Evolutionary conservation across 345 rosid species (phyloP), one percentile per base, ranked within the genome.

Genomic region (Gossypium stocksii): DNA sequence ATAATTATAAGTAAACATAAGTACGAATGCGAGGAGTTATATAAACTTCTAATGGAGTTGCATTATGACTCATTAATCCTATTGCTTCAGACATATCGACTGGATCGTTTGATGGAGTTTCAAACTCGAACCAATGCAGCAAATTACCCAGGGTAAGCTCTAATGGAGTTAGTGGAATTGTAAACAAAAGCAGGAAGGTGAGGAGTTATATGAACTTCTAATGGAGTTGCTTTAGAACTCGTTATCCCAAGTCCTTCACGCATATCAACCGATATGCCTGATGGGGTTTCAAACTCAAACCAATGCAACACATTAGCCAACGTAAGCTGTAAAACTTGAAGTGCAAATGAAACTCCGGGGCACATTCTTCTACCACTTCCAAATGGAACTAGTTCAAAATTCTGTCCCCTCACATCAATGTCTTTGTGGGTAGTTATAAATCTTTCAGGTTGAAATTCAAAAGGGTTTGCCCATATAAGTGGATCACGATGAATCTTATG

Each of bases 321-420:
- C 14, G 82, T 49, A 3, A 82, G 41, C 19, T 54, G 63, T 79
- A 74, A 14, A 2, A 71, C 68, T n/a, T 78, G 84, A 43, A 82
- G 67, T 0, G 82, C 83, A 15, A 77, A 60, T 0, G 82, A 69
- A 3, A 73, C n/a, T 7, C 82, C 85, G 0, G 85, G 85, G 5
- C 87, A 82, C 57, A 77, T 77, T 61, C 83, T 77, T 22, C 85
- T 73, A 4, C 87, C 83, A 20, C 83, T 64, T 5, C 85, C 54
- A 23, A 82, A 82, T 0, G 83, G 85, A 6, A 80, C 52, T 23
- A 45, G 69, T 45, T 80, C 80, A 17, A 70, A 77, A 52, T 77
- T 57, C 22, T 81, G 71, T 0, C 85, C 83, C 11, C 16, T 73
- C 0, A 79, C 67, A 20, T 80, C 83, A 0, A 82, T 4, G 22